These are phyloP conservation scores for Lentinula sp. DNA, from an alignment of 768 basidiomycete species.

Conservation along the genomic window DNA sequence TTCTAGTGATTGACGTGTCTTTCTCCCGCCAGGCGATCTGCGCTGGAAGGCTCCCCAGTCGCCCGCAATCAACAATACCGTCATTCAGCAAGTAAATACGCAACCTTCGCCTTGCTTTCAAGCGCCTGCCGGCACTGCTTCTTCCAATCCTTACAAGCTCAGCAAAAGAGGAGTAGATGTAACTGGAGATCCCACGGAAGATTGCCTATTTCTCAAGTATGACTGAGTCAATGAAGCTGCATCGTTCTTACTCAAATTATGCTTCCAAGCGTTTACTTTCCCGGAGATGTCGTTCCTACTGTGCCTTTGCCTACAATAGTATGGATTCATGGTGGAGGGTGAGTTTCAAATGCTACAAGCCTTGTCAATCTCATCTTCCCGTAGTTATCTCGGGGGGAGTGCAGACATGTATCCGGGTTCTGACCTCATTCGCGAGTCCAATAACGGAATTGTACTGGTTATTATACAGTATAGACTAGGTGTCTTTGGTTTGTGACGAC, in stretches of 20 bases:
- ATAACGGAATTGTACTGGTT: constrained; percentile 19
- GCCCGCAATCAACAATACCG: constrained; percentile 17
- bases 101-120: constrained; percentile 26
- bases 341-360: not conserved
- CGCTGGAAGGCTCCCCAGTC: constrained; percentile 28
- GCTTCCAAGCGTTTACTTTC: constrained; percentile 19
- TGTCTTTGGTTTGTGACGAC: constrained; percentile 15
- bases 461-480: constrained; percentile 28
- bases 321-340: constrained; percentile 32
- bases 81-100: constrained; percentile 24
- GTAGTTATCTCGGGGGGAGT: constrained; percentile 20
- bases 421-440: constrained; percentile 18
- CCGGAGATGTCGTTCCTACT: constrained; percentile 11
- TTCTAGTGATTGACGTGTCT: not conserved
- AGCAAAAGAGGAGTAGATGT: not conserved
- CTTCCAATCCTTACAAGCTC: constrained; percentile 23
- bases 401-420: constrained; percentile 13
- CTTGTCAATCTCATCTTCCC: not conserved
- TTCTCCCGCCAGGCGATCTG: constrained; percentile 17
- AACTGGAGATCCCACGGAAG: constrained; percentile 20
- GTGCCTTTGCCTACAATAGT: constrained; percentile 23
- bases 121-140: constrained; percentile 18
- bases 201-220: constrained; percentile 36
- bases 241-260: not conserved
- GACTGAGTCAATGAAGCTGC: not conserved